phyloP scores from a whole-genome alignment of 1,284 basidiomycete species.

The Rhodotorula sp. region DNA sequence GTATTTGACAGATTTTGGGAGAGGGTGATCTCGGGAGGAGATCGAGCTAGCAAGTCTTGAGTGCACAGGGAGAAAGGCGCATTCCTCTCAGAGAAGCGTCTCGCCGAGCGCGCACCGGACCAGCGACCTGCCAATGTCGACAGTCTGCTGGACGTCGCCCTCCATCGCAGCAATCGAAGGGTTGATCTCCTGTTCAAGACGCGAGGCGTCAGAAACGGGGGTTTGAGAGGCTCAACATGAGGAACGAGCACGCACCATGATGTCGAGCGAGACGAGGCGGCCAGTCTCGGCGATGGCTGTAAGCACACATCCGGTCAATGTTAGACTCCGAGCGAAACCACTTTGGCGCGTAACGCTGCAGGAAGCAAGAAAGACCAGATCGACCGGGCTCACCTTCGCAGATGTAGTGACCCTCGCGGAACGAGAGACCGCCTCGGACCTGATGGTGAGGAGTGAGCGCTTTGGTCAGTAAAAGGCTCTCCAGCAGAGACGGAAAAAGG shows the following conservation, averaged over 20 bases:
- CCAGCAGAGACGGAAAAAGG: background rate
- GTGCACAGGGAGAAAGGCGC: background rate
- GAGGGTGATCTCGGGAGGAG: too few relatives aligned
- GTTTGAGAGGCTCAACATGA: too few relatives aligned
- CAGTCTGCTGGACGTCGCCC: constrained; percentile 76
- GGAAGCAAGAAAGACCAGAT: too few relatives aligned
- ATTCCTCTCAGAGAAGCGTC: constrained; percentile 49
- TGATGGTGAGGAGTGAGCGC: background rate
- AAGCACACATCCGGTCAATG: too few relatives aligned
- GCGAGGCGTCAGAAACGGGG: background rate
- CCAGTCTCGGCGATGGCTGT: constrained; percentile 85
- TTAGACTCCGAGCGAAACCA: too few relatives aligned
- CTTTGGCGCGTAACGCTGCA: too few relatives aligned
- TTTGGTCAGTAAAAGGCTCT: constrained; percentile 37
- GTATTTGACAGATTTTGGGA: too few relatives aligned
- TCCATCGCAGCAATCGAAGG: constrained; percentile 71
- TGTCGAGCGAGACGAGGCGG: constrained; percentile 81
- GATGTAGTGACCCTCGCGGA: constrained; percentile 96
- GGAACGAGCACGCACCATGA: constrained; percentile 63
- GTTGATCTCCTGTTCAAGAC: constrained; percentile 81
- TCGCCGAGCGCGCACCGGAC: constrained; percentile 84
- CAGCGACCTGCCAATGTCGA: constrained; percentile 90
- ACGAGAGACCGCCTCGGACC: constrained; percentile 88
- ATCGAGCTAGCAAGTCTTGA: background rate
- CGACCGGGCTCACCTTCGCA: constrained; percentile 60